Percentiles rank a stretch among this genome's conserved stretches.
Conservation (phyloP, 805 yeast species). For the Cyberlindnera xylosilytica region DNA sequence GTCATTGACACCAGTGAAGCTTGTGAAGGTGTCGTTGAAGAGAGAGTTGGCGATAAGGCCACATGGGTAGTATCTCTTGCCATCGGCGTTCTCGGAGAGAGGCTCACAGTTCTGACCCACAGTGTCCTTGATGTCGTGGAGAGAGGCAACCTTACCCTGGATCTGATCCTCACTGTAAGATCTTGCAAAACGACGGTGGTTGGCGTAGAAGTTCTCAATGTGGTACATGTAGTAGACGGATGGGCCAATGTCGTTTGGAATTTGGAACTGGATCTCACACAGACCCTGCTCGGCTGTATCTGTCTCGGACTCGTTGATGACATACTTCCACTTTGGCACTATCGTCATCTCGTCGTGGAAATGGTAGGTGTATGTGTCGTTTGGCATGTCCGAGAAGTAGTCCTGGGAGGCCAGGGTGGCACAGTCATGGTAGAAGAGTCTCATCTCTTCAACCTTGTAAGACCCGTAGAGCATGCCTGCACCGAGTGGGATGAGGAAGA, state of each 20-base stretch:
- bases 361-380: conserved; percentile 50
- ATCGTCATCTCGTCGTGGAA: conserved; percentile 44
- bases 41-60: conserved; percentile 80
- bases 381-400: conserved; percentile 51
- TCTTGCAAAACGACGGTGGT: conserved; percentile 90
- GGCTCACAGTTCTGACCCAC: conserved; percentile 64
- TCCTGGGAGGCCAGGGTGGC: conserved; percentile 44
- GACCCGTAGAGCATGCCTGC: conserved; percentile 75
- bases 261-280: conserved; percentile 71
- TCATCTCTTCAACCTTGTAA: conserved; percentile 65
- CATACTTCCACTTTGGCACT: conserved; percentile 68
- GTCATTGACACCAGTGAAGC: conserved; percentile 33
- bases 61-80: conserved; percentile 73
- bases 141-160: conserved; percentile 66
- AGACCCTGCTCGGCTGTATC: conserved; percentile 48
- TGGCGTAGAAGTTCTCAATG: conserved; percentile 86
- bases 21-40: conserved; percentile 71
- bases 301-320: conserved; percentile 38
- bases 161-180: conserved; percentile 85
- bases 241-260: conserved; percentile 68
- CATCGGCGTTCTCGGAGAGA: conserved; percentile 47
- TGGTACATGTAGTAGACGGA: conserved; percentile 79
- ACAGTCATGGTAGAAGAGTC: conserved; percentile 77
- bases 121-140: conserved; percentile 45
- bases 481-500: conserved; percentile 88